A percentile compares a stretch with the other conserved stretches of the same genome.
These are phyloP conservation scores for Epichloe gansuensis DNA, from an alignment of 2,329 filamentous ascomycete genomes.

Conservation along the genomic window DNA sequence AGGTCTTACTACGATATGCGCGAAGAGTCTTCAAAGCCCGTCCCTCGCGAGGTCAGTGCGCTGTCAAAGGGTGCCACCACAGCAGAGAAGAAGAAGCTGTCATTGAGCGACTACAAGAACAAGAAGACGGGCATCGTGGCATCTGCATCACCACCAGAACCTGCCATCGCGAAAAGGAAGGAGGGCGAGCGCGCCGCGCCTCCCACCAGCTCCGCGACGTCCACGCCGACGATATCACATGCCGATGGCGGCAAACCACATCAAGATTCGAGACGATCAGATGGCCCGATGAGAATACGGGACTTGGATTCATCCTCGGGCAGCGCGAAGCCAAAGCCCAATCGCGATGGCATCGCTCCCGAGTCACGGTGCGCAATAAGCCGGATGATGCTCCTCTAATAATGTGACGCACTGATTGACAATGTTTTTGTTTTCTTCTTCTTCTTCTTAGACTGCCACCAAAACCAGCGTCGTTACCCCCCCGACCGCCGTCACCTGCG, in stretches of 20 bases:
- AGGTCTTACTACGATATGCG: constrained; percentile 45
- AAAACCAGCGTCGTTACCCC: constrained; percentile 24
- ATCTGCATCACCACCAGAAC: constrained; percentile 25
- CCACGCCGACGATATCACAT: constrained; percentile 6
- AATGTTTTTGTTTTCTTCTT: neutral
- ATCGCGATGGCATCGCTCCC: neutral
- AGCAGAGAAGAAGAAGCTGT: constrained; percentile 43
- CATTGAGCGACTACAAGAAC: constrained; percentile 47
- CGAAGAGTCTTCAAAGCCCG: constrained; percentile 32
- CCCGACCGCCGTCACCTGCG: constrained; percentile 28
- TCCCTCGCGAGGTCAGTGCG: constrained; percentile 24
- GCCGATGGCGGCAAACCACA: constrained; percentile 1
- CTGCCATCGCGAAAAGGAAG: constrained; percentile 18
- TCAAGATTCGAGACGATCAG: constrained; percentile 6
- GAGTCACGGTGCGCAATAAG: constrained; percentile 8
- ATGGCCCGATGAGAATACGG: constrained; percentile 6
- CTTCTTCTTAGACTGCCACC: constrained; percentile 19
- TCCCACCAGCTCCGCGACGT: constrained; percentile 7
- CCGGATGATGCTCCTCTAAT: neutral
- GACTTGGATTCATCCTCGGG: constrained; percentile 1
- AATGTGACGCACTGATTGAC: neutral
- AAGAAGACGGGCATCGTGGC: constrained; percentile 27
- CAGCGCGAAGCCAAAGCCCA: constrained; percentile 4
- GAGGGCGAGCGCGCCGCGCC: constrained; percentile 19
- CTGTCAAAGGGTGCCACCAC: constrained; percentile 25